Percentiles rank a stretch among this genome's conserved stretches.
Conservation (phyloP, 2,329 filamentous ascomycete species). For the Coleophoma crateriformis region DNA sequence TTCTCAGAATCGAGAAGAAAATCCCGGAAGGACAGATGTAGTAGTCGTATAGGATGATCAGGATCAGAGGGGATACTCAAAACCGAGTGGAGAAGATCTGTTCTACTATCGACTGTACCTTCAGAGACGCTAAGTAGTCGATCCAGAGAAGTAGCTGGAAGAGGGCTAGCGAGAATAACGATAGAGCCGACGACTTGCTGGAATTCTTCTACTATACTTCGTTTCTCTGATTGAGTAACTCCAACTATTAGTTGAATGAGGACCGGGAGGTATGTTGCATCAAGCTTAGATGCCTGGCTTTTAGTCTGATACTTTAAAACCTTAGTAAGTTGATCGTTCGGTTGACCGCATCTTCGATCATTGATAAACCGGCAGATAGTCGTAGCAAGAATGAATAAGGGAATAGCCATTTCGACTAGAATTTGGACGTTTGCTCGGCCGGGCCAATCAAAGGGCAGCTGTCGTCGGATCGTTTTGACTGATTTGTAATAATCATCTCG, state of each 20-base stretch:
- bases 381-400: conserved; percentile 25
- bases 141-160: conserved; percentile 22
- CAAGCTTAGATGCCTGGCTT: conserved; percentile 4
- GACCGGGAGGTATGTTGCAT: conserved; percentile 1
- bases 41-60: conserved; percentile 20
- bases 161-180: conserved; percentile 17
- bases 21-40: conserved; percentile 33
- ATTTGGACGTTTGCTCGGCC: conserved; percentile 15
- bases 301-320: neutral
- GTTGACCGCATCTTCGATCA: conserved; percentile 7
- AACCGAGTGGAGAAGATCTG: conserved; percentile 29
- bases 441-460: conserved; percentile 8
- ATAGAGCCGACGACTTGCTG: conserved; percentile 15
- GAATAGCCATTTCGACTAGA: conserved; percentile 24
- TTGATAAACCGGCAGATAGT: conserved; percentile 18
- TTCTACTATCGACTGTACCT: conserved; percentile 11
- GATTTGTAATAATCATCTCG: neutral
- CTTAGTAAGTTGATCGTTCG: conserved; percentile 4
- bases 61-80: conserved; percentile 22
- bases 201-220: conserved; percentile 16
- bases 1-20: conserved; percentile 24
- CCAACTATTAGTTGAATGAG: conserved; percentile 4
- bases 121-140: conserved; percentile 18
- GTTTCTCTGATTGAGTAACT: too few species aligned
- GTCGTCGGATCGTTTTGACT: too few species aligned